Evolutionary conservation across 495 filamentous ascomycete species (phyloP).

Genomic region (Hypoxylon rickii): DNA sequence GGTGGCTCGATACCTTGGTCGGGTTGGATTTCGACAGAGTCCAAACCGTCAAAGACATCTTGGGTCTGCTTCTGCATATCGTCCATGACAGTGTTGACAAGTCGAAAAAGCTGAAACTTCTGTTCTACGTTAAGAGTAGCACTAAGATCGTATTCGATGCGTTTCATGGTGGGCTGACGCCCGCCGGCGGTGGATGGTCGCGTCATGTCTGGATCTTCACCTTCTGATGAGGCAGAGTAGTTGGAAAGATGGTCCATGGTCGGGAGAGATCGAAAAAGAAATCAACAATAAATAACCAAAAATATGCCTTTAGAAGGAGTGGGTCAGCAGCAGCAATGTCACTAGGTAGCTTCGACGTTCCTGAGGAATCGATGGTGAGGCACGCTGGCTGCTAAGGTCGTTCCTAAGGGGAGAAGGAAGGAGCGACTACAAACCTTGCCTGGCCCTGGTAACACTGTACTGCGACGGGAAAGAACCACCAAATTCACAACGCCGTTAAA

Average conservation of each 20-base stretch:
- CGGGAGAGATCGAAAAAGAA: not conserved
- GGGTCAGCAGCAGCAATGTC: not conserved
- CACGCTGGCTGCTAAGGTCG: not conserved
- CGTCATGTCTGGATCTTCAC: slow-evolving; percentile 29
- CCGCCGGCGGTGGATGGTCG: slow-evolving; percentile 8
- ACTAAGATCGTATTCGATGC: slow-evolving; percentile 28
- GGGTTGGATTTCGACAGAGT: slow-evolving; percentile 11
- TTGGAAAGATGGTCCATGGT: slow-evolving; percentile 7
- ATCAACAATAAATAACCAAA: not conserved
- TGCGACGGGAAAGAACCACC: not conserved
- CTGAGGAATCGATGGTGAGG: not conserved
- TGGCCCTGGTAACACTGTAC: not conserved
- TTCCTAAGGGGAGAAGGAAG: too few relatives aligned
- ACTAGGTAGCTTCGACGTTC: not conserved
- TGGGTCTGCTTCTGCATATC: slow-evolving; percentile 53
- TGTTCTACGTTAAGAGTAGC: slow-evolving; percentile 25
- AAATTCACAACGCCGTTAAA: not conserved
- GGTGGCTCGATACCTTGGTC: slow-evolving; percentile 31
- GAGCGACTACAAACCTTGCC: not conserved
- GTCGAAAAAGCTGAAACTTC: slow-evolving; percentile 31
- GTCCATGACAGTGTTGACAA: slow-evolving; percentile 52
- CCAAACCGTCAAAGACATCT: slow-evolving; percentile 50
- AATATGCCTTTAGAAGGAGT: not conserved
- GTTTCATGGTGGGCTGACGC: slow-evolving; percentile 21
- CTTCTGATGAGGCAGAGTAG: slow-evolving; percentile 23